Conservation (phyloP, 2,329 filamentous ascomycete species). For the Gaeumannomyces tritici region DNA sequence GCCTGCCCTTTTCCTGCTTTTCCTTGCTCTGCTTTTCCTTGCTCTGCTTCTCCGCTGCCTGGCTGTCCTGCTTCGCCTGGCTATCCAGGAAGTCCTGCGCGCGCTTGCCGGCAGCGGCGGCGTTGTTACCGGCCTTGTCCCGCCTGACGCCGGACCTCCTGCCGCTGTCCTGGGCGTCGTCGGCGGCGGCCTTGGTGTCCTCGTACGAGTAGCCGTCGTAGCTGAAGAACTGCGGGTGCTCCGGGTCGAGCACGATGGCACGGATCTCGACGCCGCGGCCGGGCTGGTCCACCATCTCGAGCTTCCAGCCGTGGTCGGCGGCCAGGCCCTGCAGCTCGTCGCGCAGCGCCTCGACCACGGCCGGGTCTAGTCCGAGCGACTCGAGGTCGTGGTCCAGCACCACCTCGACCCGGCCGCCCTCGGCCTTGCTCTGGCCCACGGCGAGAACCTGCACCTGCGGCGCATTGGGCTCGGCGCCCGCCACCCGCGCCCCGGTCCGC, state of each 20-base stretch:
- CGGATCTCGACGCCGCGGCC: constrained; percentile 52
- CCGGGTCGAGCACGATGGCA: constrained; percentile 50
- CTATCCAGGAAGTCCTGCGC: constrained; percentile 5
- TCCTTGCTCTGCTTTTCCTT: not conserved
- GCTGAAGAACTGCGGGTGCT: not conserved
- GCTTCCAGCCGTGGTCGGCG: constrained; percentile 64
- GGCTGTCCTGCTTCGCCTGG: not conserved
- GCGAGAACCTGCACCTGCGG: constrained; percentile 34
- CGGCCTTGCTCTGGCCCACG: constrained; percentile 34
- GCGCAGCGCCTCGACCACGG: constrained; percentile 59
- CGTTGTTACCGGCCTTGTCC: constrained; percentile 7
- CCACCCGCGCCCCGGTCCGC: constrained; percentile 8
- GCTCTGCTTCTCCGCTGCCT: not conserved
- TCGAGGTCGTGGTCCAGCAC: constrained; percentile 59
- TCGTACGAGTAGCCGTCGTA: not conserved
- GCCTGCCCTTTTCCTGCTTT: not conserved
- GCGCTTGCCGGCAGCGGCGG: constrained; percentile 13
- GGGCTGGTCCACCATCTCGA: constrained; percentile 68
- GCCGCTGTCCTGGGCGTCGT: constrained; percentile 15
- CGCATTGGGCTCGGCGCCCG: not conserved
- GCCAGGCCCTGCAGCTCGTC: constrained; percentile 60
- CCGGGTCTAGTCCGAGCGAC: constrained; percentile 54
- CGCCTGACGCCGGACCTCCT: constrained; percentile 12
- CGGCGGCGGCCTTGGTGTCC: constrained; percentile 31
- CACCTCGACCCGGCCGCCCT: constrained; percentile 52